Evolutionary conservation across 2,329 filamentous ascomycete genomes (phyloP), one percentile per base, ranked within the genome.

Genomic region (Talaromyces sp.): DNA sequence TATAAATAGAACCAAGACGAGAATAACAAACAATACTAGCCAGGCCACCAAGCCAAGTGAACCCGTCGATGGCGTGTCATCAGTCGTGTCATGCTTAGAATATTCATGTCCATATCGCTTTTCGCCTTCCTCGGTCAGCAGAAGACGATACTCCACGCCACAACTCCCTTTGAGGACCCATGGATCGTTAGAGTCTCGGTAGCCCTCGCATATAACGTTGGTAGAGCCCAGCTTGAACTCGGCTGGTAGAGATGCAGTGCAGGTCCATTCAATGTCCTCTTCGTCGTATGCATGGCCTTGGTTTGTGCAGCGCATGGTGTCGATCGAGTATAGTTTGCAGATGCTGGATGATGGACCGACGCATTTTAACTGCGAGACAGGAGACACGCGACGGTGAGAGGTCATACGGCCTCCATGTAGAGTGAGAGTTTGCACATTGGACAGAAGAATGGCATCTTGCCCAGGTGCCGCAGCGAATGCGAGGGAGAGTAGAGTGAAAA

Each of bases 151-250:
- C 77, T 96, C 91, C 28, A 96, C 93, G 14, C 90, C 95, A 76
- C 94, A 98, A 74, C 90, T 95, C 27, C 95, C 95, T 70, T 90
- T 92, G 59, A 98, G 79, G n/a, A 98, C 85, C 74, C 92, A 96
- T 0, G 87, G 86, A 73, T 98, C 95, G 54, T 94, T 86, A 0
- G 88, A 77, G 14, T 80, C 82, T 62, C 85, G 80, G 77, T 96
- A 98, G 10, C 95, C 94, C 72, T 99, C 94, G 75, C 95, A 99
- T 10, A 92, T 81, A 60, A 98, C 94, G 65, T 98, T 93, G 10
- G 94, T 97, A 64, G 85, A 84, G 61, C 91, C 93, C 31, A 98
- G 85, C 75, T 88, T 89, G 76, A 88, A 87, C 66, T 88, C 86
- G 10, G 80, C 73, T 0, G 86, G 86, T 1, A 88, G 74, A 2